Percentiles rank a stretch among this genome's conserved stretches.
Evolutionary conservation across 1,284 basidiomycete genomes (phyloP).

Genomic region (Schizophyllum amplum): DNA sequence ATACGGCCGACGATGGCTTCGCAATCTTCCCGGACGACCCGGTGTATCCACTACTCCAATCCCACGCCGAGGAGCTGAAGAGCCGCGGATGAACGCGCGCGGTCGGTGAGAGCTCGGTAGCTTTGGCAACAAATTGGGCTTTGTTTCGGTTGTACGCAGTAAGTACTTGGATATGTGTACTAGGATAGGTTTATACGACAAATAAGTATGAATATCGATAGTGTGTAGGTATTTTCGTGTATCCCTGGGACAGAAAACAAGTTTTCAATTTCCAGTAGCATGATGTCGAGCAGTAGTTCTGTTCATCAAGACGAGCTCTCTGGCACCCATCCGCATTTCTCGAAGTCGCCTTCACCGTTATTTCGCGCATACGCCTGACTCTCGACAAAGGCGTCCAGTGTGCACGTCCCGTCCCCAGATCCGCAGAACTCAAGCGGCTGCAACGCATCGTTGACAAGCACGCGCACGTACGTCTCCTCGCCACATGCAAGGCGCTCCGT

Average conservation of each 20-base stretch:
- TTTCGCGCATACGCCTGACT: constrained; percentile 63
- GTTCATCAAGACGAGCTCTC: too few species aligned
- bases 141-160: too few species aligned
- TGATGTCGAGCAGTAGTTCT: too few species aligned
- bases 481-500: constrained; percentile 50
- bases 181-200: too few species aligned
- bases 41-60: constrained; percentile 26
- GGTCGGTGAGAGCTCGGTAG: too few species aligned
- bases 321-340: constrained; percentile 32
- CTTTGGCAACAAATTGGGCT: too few species aligned
- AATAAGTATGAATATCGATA: too few species aligned
- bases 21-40: constrained; percentile 32
- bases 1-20: constrained; percentile 39
- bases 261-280: too few species aligned
- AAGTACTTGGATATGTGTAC: too few species aligned
- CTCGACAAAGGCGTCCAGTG: constrained; percentile 56
- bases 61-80: constrained; percentile 27
- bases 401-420: constrained; percentile 48
- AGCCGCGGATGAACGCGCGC: constrained; percentile 8
- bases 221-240: too few species aligned
- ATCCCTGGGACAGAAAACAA: too few species aligned
- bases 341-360: constrained; percentile 61
- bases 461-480: constrained; percentile 41
- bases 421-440: constrained; percentile 56
- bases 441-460: constrained; percentile 60